These are phyloP conservation scores for Colletotrichum sp. DNA, from an alignment of 2,329 filamentous ascomycete species.

Conservation along the genomic window DNA sequence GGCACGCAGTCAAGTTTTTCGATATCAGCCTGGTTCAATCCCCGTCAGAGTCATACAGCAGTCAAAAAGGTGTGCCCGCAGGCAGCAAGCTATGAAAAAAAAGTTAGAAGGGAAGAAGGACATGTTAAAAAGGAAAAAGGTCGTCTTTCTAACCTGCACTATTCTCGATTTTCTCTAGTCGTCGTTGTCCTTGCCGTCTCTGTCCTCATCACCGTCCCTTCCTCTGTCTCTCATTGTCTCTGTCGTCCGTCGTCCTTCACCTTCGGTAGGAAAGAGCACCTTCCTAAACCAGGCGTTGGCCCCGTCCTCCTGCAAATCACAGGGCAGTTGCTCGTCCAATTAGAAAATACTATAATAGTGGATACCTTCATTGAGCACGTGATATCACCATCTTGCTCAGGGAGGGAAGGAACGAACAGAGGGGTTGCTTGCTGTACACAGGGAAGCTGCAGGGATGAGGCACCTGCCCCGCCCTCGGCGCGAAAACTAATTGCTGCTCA, in stretches of 20 bases:
- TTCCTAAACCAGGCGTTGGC: not conserved
- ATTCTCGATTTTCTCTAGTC: not conserved
- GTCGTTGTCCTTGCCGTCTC: not conserved
- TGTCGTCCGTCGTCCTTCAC: not conserved
- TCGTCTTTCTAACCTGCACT: not conserved
- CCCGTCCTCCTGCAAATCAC: not conserved
- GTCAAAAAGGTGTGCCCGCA: too few relatives aligned
- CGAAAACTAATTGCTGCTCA: slow-evolving; percentile 7
- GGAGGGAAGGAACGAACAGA: not conserved
- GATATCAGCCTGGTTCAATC: too few relatives aligned
- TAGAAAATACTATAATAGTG: not conserved
- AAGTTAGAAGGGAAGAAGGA: not conserved
- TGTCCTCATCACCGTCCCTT: not conserved
- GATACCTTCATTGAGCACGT: not conserved
- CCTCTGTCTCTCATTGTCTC: not conserved
- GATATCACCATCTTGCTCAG: not conserved
- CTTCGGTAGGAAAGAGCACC: not conserved
- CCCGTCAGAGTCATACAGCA: too few relatives aligned
- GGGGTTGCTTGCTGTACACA: not conserved
- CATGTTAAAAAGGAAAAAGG: not conserved
- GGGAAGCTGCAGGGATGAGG: not conserved
- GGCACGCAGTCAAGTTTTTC: too few relatives aligned
- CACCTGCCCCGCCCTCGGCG: not conserved
- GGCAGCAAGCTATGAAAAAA: too few relatives aligned
- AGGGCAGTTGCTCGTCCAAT: not conserved